Evolutionary conservation across 106 monocot species (phyloP), one percentile per base, ranked within the genome.

Genomic region (Dendrobium catenatum): DNA sequence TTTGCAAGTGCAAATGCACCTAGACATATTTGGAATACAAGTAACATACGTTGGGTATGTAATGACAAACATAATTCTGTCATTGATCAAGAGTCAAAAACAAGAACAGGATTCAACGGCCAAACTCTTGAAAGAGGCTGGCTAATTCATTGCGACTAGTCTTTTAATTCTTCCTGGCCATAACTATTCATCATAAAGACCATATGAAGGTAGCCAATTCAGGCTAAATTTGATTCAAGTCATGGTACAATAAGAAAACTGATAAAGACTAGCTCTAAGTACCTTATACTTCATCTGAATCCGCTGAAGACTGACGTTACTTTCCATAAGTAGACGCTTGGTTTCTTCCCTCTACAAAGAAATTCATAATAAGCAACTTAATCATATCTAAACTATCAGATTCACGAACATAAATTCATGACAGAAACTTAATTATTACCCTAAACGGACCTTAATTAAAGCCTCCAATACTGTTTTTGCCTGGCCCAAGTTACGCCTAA

Each of bases 271-370:
- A 27, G 49, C 8, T 43, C 48, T 22, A 76, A 27, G 31, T 89
- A 94, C 97, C 92, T 92, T 94, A 81, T 92, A 92, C 77, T 94
- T 92, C 75, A 98, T 84, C 68, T 91, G 97, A 84, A 91, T 81
- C 17, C 86, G 88, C 67, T 94, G 94, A 85, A 98, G 88, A 81
- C 80, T 84, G 81, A 94, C 91, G 77, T 93, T 92, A 73, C 75
- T 87, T 66, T 98, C 92, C 80, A 89, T 80, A 73, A 88, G 80
- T 77, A 94, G 94, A 43, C 92, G 87, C 72, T 98, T 98, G 73
- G 86, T 94, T 85, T 98, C 97, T 85, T 98, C 94, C 78, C 97
- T 94, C 97, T 98, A 88, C 67, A 81, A 73, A 84, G 20, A 20
- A 82, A 48, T 55, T 47, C n/a, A 64, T 74, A 74, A 33, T 6